A percentile compares a stretch with the other conserved stretches of the same genome.
These are phyloP conservation scores for Kwoniella heveanensis DNA, from an alignment of 768 basidiomycete species.

Conservation along the genomic window DNA sequence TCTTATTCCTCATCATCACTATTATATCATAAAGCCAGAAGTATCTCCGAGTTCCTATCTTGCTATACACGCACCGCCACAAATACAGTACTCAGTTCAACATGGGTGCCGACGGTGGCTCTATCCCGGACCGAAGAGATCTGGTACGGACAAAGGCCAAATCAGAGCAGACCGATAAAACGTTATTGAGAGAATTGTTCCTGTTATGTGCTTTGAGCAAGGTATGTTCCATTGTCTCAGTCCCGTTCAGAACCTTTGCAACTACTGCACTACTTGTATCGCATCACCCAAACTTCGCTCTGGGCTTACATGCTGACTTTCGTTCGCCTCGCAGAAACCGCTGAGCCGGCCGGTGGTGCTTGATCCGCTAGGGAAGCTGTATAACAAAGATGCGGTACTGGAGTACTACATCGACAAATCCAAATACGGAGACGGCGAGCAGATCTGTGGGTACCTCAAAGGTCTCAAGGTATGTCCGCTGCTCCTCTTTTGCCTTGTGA, in stretches of 20 bases:
- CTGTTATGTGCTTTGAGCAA: slow-evolving; percentile 94
- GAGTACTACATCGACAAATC: slow-evolving; percentile 82
- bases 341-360: slow-evolving; percentile 87
- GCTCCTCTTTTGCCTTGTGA: background rate
- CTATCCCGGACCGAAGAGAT: slow-evolving; percentile 57
- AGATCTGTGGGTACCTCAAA: slow-evolving; percentile 88
- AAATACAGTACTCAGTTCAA: background rate
- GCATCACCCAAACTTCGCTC: no score
- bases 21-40: no score
- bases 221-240: slow-evolving; percentile 59
- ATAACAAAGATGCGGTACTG: slow-evolving; percentile 92
- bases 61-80: no score
- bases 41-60: no score
- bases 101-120: slow-evolving; percentile 54
- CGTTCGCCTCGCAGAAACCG: slow-evolving; percentile 62
- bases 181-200: slow-evolving; percentile 84
- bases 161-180: slow-evolving; percentile 87
- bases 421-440: slow-evolving; percentile 84
- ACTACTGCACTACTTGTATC: no score
- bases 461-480: slow-evolving; percentile 73
- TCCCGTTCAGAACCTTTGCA: background rate
- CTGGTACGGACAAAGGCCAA: slow-evolving; percentile 58
- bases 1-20: no score
- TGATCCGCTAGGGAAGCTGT: slow-evolving; percentile 87
- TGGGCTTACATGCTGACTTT: background rate